Evolutionary conservation across 129 eudicot species (phyloP).

Genomic region (Centaurea solstitialis): DNA sequence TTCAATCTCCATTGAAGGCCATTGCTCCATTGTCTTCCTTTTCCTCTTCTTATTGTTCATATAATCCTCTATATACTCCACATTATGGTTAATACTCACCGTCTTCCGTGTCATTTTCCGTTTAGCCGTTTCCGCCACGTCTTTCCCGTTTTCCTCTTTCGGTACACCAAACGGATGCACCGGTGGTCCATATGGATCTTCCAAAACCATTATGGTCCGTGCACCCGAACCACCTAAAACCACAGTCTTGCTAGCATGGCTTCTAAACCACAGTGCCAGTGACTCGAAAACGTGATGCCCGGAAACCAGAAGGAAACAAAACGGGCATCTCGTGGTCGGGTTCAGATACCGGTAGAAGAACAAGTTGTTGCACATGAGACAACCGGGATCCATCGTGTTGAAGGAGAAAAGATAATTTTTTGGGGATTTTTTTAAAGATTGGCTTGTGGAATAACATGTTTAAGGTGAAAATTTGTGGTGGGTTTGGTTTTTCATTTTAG

Average conservation of each 20-base stretch:
- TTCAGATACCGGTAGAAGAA: conserved; percentile 14
- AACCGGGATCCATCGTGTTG: conserved; percentile 27
- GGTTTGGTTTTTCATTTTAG: conserved; percentile 13
- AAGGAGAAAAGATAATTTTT: neutral
- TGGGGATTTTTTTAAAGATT: neutral
- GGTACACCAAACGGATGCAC: neutral
- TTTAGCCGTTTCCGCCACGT: neutral
- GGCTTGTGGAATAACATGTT: conserved; percentile 16
- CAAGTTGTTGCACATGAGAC: conserved; percentile 29
- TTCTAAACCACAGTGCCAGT: conserved; percentile 16
- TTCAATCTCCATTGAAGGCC: conserved; percentile 37
- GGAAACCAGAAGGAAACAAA: conserved; percentile 22
- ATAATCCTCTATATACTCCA: conserved; percentile 41
- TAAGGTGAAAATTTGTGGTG: neutral
- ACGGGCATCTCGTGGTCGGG: conserved; percentile 25
- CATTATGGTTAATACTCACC: conserved; percentile 54
- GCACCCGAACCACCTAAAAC: conserved; percentile 37
- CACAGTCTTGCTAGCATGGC: conserved; percentile 37
- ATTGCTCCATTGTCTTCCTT: conserved; percentile 29
- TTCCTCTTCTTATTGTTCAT: conserved; percentile 33
- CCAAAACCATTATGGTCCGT: conserved; percentile 9
- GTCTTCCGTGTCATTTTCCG: conserved; percentile 39
- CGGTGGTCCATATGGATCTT: conserved; percentile 11
- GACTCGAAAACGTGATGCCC: conserved; percentile 14
- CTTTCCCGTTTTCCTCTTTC: neutral